A percentile compares a stretch with the other conserved stretches of the same genome.
Evolutionary conservation across 1,284 basidiomycete species (phyloP).

Genomic region (Pyrrhoderma noxium): DNA sequence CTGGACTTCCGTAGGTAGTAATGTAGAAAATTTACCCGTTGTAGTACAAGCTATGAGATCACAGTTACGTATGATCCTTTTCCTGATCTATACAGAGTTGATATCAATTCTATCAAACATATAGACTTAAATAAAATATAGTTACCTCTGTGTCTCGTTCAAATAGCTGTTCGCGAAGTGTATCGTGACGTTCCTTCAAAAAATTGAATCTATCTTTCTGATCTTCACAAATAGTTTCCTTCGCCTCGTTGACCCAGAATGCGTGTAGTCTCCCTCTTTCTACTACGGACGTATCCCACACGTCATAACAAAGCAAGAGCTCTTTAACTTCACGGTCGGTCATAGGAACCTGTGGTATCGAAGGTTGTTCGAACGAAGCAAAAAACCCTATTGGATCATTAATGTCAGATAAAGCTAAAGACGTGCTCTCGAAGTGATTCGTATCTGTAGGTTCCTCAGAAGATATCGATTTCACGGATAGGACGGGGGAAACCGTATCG

Average conservation of each 20-base stretch:
- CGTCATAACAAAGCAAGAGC: slow-evolving; percentile 28
- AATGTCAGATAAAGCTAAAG: not conserved
- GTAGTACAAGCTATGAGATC: slow-evolving; percentile 70
- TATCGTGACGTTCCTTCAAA: slow-evolving; percentile 28
- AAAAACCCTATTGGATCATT: slow-evolving; percentile 29
- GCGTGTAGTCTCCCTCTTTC: slow-evolving; percentile 35
- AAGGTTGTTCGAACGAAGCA: slow-evolving; percentile 25
- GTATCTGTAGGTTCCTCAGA: too few species aligned
- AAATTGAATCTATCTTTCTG: slow-evolving; percentile 33
- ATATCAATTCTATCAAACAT: not conserved
- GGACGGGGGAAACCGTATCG: too few species aligned
- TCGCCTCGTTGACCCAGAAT: slow-evolving; percentile 30
- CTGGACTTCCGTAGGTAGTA: not conserved
- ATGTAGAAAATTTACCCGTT: slow-evolving; percentile 35
- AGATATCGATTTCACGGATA: too few species aligned
- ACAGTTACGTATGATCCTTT: slow-evolving; percentile 41
- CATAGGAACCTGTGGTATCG: slow-evolving; percentile 29
- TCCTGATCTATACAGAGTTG: slow-evolving; percentile 28
- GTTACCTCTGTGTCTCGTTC: slow-evolving; percentile 31
- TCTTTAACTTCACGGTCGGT: slow-evolving; percentile 30
- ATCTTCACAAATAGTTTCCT: slow-evolving; percentile 25
- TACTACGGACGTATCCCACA: slow-evolving; percentile 38
- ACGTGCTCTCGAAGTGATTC: too few species aligned
- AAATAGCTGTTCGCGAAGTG: slow-evolving; percentile 21
- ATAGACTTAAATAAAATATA: not conserved